Base-by-base conservation (phyloP, 352 stramenopile species). In the Globisporangium polare region DNA sequence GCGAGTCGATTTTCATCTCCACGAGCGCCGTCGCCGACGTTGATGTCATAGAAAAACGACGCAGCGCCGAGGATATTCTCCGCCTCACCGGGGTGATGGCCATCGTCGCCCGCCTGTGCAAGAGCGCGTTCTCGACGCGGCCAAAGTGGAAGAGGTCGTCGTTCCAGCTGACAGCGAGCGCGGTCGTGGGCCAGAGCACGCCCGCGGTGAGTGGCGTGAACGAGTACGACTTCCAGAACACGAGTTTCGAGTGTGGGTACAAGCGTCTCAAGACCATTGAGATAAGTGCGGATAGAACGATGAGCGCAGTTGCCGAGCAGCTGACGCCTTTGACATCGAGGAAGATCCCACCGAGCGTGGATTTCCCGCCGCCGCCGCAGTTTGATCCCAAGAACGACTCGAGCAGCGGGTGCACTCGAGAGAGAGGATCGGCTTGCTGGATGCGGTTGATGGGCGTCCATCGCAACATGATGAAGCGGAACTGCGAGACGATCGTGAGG, bases 401-500 rank as follows among this genome's bases (percentile, higher is more conserved):
- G 41, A 65, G 15, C 2, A 8, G 18, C 0, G 59, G 51, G 4
- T 65, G 59, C 13, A 65, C 22, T 3, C 17, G 50, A 0, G 59
- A 49, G 26, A 31, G 22, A 5, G 43, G 22, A 1, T 46, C 9
- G 12, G 18, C n/a, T n/a, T n/a, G 20, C 51, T 47, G 39, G 29
- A 59, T 53, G 13, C 0, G 24, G 10, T 5, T 18, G 20, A 54
- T 35, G 1, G 31, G 39, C 17, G 41, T 60, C 18, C n/a, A 29
- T 0, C 59, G 51, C 9, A 65, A 17, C 1, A 29, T 35, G 10
- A 65, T 22, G 42, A 55, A 60, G 8, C 51, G 59, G 20, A 65
- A 62, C 46, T 67, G 61, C 5, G 61, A 55, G 20, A 63, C 8
- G 33, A 63, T 53, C 35, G 61, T 67, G 55, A 68, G 39, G 39